A percentile compares a stretch with the other conserved stretches of the same genome.
Evolutionary conservation across 2,329 filamentous ascomycete species (phyloP).

Genomic region (Trichoderma sp.): DNA sequence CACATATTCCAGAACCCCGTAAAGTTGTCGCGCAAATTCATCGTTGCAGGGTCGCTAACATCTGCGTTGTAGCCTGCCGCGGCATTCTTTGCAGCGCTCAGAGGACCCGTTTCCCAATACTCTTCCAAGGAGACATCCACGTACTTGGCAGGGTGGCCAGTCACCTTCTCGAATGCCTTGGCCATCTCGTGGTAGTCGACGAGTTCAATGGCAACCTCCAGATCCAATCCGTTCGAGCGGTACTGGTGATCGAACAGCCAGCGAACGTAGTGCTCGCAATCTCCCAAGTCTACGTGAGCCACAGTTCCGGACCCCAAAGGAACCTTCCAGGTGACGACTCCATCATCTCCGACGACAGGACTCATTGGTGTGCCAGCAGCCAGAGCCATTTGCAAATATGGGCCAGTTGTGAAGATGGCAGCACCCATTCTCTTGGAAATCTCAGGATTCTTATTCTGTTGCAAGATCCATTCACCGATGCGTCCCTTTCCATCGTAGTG

Average conservation of each 20-base stretch:
- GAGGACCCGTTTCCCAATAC: constrained; percentile 35
- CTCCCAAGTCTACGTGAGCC: constrained; percentile 47
- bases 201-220: constrained; percentile 47
- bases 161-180: constrained; percentile 45
- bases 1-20: constrained; percentile 53
- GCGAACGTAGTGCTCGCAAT: constrained; percentile 49
- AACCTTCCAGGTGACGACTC: constrained; percentile 44
- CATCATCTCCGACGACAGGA: constrained; percentile 42
- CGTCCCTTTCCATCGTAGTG: constrained; percentile 53
- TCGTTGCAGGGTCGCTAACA: constrained; percentile 34
- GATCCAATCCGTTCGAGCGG: constrained; percentile 47
- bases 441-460: constrained; percentile 38
- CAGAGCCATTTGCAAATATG: constrained; percentile 51
- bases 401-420: constrained; percentile 45
- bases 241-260: constrained; percentile 52
- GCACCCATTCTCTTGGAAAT: constrained; percentile 36
- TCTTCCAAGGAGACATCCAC: constrained; percentile 40
- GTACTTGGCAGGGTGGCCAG: constrained; percentile 45
- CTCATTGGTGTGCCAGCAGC: constrained; percentile 42
- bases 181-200: constrained; percentile 45
- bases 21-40: constrained; percentile 51
- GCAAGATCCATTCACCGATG: constrained; percentile 47
- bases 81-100: constrained; percentile 29
- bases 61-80: constrained; percentile 44
- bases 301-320: constrained; percentile 46